Evolutionary conservation across 2,329 filamentous ascomycete genomes (phyloP), one percentile per base, ranked within the genome.

Genomic region (Aspergillus carbonarius): DNA sequence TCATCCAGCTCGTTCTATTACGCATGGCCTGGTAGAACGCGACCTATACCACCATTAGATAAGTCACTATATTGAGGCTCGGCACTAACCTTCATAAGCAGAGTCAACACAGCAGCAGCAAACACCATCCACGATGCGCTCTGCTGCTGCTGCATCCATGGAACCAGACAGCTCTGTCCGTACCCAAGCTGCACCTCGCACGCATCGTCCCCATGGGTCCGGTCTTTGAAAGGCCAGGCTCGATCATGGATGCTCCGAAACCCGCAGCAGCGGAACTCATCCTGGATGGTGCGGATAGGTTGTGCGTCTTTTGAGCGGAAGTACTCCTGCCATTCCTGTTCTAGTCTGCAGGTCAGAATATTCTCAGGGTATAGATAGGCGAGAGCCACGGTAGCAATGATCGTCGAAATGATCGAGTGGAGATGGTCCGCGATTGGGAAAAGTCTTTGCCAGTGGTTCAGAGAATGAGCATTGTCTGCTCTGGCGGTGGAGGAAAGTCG

Each of bases 171-270:
- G 30, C 70, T 69, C 23, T 60, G 62, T 12, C 39, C 53, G 60
- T 75, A 76, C 12, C 71, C 71, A 1, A 71, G 54, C 48, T 70
- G 70, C 18, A 57, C 17, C 37, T 73, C 70, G 60, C 74, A 76
- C 0, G 72, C 68, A 46, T 67, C 57, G 23, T 71, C 72, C 2
- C 64, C 68, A 23, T 74, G 64, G 7, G 54, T 57, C 0, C 54
- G 57, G 32, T 72, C 69, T 44, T 74, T 75, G 59, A 76, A 76
- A 1, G 74, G 74, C 74, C 74, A 76, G 2, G 74, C 72, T 15
- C 72, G 63, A 52, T 76, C 74, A 56, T 64, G 72, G n/a, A 69
- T 64, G 40, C 73, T 75, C 34, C 72, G 64, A 8, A 73, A 60
- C 2, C 74, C 74, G 40, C 74, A 76, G 51, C 74, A 76, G 39